Base-by-base conservation (phyloP, 1,139 yeast species). In the Geotrichum australiense region DNA sequence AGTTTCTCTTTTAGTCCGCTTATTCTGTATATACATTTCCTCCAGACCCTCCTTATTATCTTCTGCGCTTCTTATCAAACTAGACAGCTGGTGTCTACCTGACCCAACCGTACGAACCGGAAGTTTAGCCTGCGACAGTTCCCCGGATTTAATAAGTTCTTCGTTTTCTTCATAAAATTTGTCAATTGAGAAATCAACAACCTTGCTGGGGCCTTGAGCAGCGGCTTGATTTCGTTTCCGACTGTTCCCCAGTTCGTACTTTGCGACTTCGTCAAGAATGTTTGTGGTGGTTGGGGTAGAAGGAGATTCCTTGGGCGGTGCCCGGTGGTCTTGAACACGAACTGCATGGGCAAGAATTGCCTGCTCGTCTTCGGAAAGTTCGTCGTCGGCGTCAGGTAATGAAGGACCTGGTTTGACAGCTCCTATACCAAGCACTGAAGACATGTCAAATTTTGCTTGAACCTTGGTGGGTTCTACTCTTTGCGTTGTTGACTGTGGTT, bases 171-270 rank as follows among this genome's bases (percentile, higher is more conserved):
- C 36, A 32, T 58, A 59, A 38, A 55, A 59, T 10, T 55, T 53
- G 39, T 54, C 59, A 8, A 59, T 53, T 15, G 50, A 50, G 46
- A 59, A 59, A 18, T 57, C 61, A 7, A 55, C 52, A 14, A 57
- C 42, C n/a, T 49, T 44, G 16, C 38, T 33, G 2, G 39, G 10
- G 6, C n/a, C 41, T 5, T 16, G 22, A 16, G 15, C 25, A 19
- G 22, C 27, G 6, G 12, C 5, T 19, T 31, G 14, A 10, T 15
- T 10, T 10, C 39, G 42, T 18, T 36, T 44, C 8, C 42, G 38
- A 19, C 35, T 25, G 20, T 37, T 36, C 5, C 37, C 43, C 10
- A 40, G 38, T 28, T 41, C 44, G 25, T 41, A 39, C 18, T 32
- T 35, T 10, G 37, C 20, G n/a, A 41, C 35, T 20, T 35, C 36